Percentiles rank a stretch among this genome's conserved stretches.
Evolutionary conservation across 176 grass and related monocot genomes (phyloP).

Genomic region (Neostapfia colusana): DNA sequence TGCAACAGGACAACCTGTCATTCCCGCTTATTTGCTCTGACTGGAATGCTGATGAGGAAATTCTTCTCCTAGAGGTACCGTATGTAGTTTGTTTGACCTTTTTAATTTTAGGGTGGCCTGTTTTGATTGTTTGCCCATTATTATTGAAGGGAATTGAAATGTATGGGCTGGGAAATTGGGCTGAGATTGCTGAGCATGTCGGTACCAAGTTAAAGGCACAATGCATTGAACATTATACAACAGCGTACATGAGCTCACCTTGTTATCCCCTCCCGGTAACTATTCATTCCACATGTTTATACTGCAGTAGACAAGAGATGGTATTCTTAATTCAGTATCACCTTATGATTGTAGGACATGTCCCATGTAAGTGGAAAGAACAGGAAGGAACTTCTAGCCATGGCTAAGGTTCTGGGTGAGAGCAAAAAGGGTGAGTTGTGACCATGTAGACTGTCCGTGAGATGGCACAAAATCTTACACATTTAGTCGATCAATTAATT

Average conservation of each 20-base stretch:
- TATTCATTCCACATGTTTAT: constrained; percentile 30
- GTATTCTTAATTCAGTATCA: constrained; percentile 33
- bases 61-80: constrained; percentile 91
- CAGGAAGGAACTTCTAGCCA: constrained; percentile 94
- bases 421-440: constrained; percentile 78
- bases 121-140: constrained; percentile 36
- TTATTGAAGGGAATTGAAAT: constrained; percentile 94
- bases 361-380: constrained; percentile 98
- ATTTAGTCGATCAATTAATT: constrained; percentile 28
- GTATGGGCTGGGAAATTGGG: constrained; percentile 98
- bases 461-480: not conserved
- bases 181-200: constrained; percentile 96
- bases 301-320: constrained; percentile 9
- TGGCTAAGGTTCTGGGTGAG: constrained; percentile 98
- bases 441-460: not conserved
- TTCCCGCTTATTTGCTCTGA: constrained; percentile 92
- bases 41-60: constrained; percentile 99
- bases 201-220: constrained; percentile 88
- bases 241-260: constrained; percentile 93
- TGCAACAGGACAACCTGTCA: constrained; percentile 87
- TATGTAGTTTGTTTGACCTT: not conserved
- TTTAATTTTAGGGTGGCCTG: not conserved
- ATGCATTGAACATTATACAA: constrained; percentile 97
- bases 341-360: constrained; percentile 70
- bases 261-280: constrained; percentile 96